Evolutionary conservation across 257 asterid species (phyloP).

Genomic region (Solanum sitiens): DNA sequence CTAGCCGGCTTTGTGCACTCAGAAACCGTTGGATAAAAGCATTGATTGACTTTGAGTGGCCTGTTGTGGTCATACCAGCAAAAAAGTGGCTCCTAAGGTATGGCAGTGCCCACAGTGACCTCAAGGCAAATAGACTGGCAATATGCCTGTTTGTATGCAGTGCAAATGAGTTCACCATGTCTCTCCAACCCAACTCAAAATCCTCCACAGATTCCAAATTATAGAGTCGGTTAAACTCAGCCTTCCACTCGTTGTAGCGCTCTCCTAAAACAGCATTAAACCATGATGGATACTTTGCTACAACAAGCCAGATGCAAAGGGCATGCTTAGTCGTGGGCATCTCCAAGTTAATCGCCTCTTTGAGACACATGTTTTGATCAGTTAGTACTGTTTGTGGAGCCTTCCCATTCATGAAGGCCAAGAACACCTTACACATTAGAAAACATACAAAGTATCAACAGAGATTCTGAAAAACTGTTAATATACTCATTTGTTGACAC

Average conservation of each 20-base stretch:
- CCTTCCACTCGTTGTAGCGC: slow-evolving; percentile 90
- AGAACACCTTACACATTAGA: slow-evolving; percentile 48
- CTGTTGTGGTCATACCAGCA: slow-evolving; percentile 86
- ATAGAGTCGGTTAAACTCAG: slow-evolving; percentile 78
- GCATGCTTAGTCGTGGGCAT: slow-evolving; percentile 88
- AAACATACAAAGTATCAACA: slow-evolving; percentile 3
- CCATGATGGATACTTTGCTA: slow-evolving; percentile 94
- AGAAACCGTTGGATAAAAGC: slow-evolving; percentile 91
- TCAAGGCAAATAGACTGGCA: slow-evolving; percentile 60
- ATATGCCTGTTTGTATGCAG: slow-evolving; percentile 86
- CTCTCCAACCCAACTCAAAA: slow-evolving; percentile 91
- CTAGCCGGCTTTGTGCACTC: slow-evolving; percentile 88
- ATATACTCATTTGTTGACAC: neutral
- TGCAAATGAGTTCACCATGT: slow-evolving; percentile 80
- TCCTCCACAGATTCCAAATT: slow-evolving; percentile 73
- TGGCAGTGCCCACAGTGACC: slow-evolving; percentile 87
- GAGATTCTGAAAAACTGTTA: neutral
- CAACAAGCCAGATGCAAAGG: slow-evolving; percentile 92
- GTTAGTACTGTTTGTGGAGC: slow-evolving; percentile 90
- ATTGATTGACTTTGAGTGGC: slow-evolving; percentile 77
- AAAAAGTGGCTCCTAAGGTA: slow-evolving; percentile 88
- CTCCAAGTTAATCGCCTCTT: slow-evolving; percentile 85
- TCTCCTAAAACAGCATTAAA: slow-evolving; percentile 91
- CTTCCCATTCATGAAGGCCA: slow-evolving; percentile 85
- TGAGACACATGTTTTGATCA: slow-evolving; percentile 87